Evolutionary conservation across 192 early-diverging fungal species (phyloP).

Genomic region (Anaeromyces robustus): DNA sequence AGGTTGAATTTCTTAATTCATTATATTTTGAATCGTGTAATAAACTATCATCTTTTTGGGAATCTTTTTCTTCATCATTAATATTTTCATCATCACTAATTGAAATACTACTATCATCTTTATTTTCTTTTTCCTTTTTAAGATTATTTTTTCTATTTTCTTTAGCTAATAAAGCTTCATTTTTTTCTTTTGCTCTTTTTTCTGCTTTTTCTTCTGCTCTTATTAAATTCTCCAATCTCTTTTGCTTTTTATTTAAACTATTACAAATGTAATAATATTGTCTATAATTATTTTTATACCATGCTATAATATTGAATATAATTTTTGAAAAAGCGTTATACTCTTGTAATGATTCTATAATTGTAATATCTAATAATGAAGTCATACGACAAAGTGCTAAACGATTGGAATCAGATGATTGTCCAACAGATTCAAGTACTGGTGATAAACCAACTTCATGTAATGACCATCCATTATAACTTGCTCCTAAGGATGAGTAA

Average conservation of each 20-base stretch:
- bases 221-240: neutral
- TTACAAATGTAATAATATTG: neutral
- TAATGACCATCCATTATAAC: constrained; percentile 90
- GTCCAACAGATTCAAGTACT: constrained; percentile 81
- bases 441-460: constrained; percentile 62
- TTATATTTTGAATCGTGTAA: neutral
- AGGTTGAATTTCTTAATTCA: neutral
- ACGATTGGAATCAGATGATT: constrained; percentile 63
- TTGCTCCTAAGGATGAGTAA: constrained; percentile 64
- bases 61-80: neutral
- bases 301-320: neutral
- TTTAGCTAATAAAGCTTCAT: neutral
- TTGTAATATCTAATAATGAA: neutral
- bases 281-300: neutral
- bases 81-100: neutral
- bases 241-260: neutral
- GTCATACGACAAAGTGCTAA: neutral
- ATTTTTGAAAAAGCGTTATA: neutral
- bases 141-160: neutral
- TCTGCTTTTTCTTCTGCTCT: neutral
- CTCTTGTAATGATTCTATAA: neutral
- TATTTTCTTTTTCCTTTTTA: neutral
- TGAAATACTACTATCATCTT: neutral
- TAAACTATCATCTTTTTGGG: neutral
- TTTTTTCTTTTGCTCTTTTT: neutral